Evolutionary conservation across 2,329 filamentous ascomycete genomes (phyloP), one percentile per base, ranked within the genome.

Genomic region (Neodidymelliopsis sp.): DNA sequence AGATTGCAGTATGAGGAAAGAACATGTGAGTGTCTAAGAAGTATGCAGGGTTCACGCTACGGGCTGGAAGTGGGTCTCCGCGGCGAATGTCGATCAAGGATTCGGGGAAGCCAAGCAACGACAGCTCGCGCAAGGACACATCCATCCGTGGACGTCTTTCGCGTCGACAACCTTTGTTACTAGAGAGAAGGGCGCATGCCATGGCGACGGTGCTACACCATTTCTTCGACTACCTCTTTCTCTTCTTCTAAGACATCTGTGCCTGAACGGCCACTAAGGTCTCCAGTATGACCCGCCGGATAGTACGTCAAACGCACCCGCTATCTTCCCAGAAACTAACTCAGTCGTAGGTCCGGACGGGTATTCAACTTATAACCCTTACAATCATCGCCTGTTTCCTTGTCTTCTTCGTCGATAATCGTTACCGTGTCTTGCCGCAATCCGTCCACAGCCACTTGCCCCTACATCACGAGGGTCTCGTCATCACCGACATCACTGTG

Each of bases 391-490:
- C 75, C 61, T 83, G 88, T 60, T 78, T 93, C 60, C 69, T 92
- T 63, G 75, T 93, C 64, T 85, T 93, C 73, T 82, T 96, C 72
- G 86, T 96, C 77, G 92, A 97, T 76, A 89, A 87, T 67, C 90
- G 88, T 70, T 96, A 94, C 77, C 84, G 89, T 60, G 88, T 97
- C 51, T 84, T 97, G 25, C 92, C 92, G 30, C 85, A 86, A 65
- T 84, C 88, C 52, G 88, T 97, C 60, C 92, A 97, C 79, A 88
- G 85, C 71, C 90, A 93, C 73, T 85, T 96, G 65, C 92, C 92
- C 19, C 62, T 72, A 22, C 91, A 96, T 74, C 89, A 95, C 67
- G 84, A 89, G 31, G 91, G 91, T 56, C 82, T 88, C 51, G 86
- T 96, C 65, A 84, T 96, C 63, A 96, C 90, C 67, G 92, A 97